Evolutionary conservation across 345 rosid genomes (phyloP).

Genomic region (Eucalyptus cloeziana): DNA sequence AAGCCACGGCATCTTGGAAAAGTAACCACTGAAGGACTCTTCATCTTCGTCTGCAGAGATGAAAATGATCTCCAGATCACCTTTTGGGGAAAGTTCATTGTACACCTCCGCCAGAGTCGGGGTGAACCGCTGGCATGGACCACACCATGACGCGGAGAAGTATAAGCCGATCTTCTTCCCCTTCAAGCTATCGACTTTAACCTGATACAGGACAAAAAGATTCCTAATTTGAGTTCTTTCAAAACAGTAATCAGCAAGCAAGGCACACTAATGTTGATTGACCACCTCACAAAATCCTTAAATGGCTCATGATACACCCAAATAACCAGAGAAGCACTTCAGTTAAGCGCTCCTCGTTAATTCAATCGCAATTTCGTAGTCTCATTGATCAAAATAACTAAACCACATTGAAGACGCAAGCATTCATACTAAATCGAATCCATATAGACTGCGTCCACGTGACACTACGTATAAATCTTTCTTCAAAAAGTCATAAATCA

Average conservation of each 20-base stretch:
- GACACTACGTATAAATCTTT: too few species aligned
- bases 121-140: constrained; percentile 58
- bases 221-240: not conserved
- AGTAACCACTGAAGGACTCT: constrained; percentile 39
- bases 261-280: not conserved
- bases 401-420: not conserved
- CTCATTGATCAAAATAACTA: not conserved
- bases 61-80: constrained; percentile 50
- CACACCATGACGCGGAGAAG: constrained; percentile 86
- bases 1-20: constrained; percentile 85
- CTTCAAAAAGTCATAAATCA: too few species aligned
- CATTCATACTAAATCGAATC: not conserved
- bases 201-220: constrained; percentile 13
- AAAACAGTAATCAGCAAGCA: not conserved
- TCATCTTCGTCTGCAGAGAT: constrained; percentile 49
- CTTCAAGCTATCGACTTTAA: constrained; percentile 49
- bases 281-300: constrained; percentile 42
- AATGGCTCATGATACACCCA: not conserved
- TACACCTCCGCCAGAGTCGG: constrained; percentile 48
- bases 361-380: not conserved
- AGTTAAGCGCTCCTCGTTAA: not conserved
- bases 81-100: constrained; percentile 26
- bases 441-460: too few species aligned
- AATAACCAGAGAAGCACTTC: not conserved
- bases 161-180: constrained; percentile 69